Percentiles rank a stretch among this genome's conserved stretches.
phyloP scores from a whole-genome alignment of 2,329 filamentous ascomycete species.

The Aspergillus sp. region DNA sequence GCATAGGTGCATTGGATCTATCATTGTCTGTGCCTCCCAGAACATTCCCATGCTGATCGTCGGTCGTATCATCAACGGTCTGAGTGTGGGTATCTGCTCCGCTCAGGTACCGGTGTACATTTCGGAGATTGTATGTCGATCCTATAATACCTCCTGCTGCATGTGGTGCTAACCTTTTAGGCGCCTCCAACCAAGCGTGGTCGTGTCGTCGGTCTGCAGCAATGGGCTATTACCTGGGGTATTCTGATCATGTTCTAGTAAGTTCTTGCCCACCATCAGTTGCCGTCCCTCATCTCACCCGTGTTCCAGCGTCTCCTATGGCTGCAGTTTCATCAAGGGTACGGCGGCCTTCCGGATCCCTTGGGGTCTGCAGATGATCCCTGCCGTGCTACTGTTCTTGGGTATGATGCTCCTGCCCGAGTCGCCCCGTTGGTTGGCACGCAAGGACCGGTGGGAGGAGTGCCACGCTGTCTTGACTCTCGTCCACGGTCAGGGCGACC shows the following conservation, averaged over 20 bases:
- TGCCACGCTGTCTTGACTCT: constrained; percentile 52
- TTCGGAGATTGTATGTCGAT: constrained; percentile 58
- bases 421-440: constrained; percentile 65
- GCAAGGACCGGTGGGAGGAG: constrained; percentile 61
- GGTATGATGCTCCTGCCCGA: constrained; percentile 57
- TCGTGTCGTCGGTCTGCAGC: constrained; percentile 69
- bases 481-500: constrained; percentile 67
- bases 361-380: constrained; percentile 67
- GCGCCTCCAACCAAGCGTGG: constrained; percentile 58
- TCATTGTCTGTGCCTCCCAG: constrained; percentile 64
- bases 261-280: constrained; percentile 53
- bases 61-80: constrained; percentile 69
- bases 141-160: constrained; percentile 61
- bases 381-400: constrained; percentile 59
- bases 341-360: constrained; percentile 63
- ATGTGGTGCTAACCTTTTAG: constrained; percentile 38
- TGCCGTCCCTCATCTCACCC: background rate
- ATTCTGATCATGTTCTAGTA: constrained; percentile 69
- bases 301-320: constrained; percentile 53
- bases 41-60: constrained; percentile 71
- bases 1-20: constrained; percentile 54
- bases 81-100: constrained; percentile 73
- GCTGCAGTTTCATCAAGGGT: constrained; percentile 62
- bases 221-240: constrained; percentile 73
- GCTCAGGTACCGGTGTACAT: constrained; percentile 71